These are phyloP conservation scores for Pythium apleroticum DNA, from an alignment of 352 stramenopile genomes.

Conservation along the genomic window DNA sequence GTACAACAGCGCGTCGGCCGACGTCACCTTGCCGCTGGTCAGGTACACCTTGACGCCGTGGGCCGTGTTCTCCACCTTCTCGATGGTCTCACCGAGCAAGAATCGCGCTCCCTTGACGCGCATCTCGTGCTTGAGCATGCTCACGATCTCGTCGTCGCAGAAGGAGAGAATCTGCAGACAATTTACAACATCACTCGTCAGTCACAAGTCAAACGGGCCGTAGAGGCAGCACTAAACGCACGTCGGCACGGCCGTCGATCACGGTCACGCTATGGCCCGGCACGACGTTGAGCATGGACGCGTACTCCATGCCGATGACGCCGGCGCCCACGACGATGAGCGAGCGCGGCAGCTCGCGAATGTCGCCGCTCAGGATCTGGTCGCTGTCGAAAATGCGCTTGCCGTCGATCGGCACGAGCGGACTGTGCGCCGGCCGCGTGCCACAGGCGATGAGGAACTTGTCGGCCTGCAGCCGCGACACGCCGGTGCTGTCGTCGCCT, in stretches of 20 bases:
- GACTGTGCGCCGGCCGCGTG: conserved; percentile 76
- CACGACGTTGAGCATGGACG: conserved; percentile 89
- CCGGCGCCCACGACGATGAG: conserved; percentile 83
- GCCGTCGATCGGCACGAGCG: conserved; percentile 81
- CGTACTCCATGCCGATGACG: conserved; percentile 92
- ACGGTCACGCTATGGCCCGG: conserved; percentile 86
- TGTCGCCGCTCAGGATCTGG: conserved; percentile 72
- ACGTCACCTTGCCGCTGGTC: conserved; percentile 68
- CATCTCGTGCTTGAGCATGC: conserved; percentile 89
- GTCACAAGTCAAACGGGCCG: not conserved
- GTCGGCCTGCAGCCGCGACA: conserved; percentile 54
- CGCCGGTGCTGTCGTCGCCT: conserved; percentile 14
- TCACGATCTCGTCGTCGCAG: conserved; percentile 85
- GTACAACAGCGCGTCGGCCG: conserved; percentile 78
- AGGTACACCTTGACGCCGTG: conserved; percentile 72
- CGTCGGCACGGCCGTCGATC: conserved; percentile 73
- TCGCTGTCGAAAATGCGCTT: conserved; percentile 83
- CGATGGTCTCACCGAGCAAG: conserved; percentile 75
- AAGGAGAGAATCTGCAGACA: conserved; percentile 71
- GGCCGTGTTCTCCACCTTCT: conserved; percentile 63
- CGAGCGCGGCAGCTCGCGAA: conserved; percentile 64
- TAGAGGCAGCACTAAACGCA: conserved; percentile 29
- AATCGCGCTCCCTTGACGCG: conserved; percentile 87
- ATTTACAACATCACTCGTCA: not conserved
- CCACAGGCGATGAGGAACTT: conserved; percentile 88